These are phyloP conservation scores for Diaporthe humulicola DNA, from an alignment of 2,329 filamentous ascomycete species.

Conservation along the genomic window DNA sequence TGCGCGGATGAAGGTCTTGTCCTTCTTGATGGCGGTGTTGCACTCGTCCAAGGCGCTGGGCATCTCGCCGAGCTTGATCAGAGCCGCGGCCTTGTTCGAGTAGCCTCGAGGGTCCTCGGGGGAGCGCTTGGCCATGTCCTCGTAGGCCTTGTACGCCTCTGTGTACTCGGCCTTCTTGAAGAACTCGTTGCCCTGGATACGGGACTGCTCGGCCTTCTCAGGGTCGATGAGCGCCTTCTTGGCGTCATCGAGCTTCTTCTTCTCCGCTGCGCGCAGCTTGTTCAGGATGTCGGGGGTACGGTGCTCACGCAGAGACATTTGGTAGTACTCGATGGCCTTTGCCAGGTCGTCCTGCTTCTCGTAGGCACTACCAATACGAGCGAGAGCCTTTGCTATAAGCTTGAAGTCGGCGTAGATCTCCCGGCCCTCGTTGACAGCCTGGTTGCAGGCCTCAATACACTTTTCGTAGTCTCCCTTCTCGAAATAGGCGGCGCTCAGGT, in stretches of 20 bases:
- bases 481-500: conserved; percentile 92
- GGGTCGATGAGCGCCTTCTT: conserved; percentile 89
- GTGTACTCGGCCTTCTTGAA: conserved; percentile 99
- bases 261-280: conserved; percentile 93
- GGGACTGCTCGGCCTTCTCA: conserved; percentile 92
- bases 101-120: conserved; percentile 94
- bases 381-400: conserved; percentile 97
- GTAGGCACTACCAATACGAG: conserved; percentile 92
- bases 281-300: conserved; percentile 93
- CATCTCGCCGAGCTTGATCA: conserved; percentile 97
- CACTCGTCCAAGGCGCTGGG: conserved; percentile 94
- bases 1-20: conserved; percentile 92
- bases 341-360: conserved; percentile 88
- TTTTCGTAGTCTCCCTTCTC: conserved; percentile 96
- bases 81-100: conserved; percentile 96
- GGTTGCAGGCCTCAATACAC: conserved; percentile 86
- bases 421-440: conserved; percentile 91
- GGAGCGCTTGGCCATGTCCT: conserved; percentile 95
- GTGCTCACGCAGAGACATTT: conserved; percentile 95
- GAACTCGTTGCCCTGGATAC: conserved; percentile 93
- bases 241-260: conserved; percentile 82
- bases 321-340: conserved; percentile 89
- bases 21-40: conserved; percentile 89
- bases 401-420: conserved; percentile 96
- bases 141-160: conserved; percentile 92